Evolutionary conservation across 2,329 filamentous ascomycete genomes (phyloP).

Genomic region (Meredithiella fracta): DNA sequence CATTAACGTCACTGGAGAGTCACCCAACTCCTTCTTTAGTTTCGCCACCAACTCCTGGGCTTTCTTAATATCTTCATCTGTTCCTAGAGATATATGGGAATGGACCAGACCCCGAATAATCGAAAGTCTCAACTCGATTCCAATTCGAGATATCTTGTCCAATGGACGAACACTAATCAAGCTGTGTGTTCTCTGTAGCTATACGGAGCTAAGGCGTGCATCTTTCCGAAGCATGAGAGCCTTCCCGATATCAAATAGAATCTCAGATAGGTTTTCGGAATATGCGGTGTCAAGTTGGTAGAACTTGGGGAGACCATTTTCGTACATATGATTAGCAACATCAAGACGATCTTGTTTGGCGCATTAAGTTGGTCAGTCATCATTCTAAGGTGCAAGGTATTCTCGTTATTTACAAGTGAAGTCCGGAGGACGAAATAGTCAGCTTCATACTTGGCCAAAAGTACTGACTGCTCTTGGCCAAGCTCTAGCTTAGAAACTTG

Average conservation of each 20-base stretch:
- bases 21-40: slow-evolving; percentile 46
- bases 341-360: slow-evolving; percentile 60
- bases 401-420: slow-evolving; percentile 36
- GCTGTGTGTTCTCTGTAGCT: slow-evolving; percentile 54
- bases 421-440: slow-evolving; percentile 53
- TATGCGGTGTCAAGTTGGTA: slow-evolving; percentile 29
- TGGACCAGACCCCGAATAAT: slow-evolving; percentile 49
- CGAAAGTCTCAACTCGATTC: slow-evolving; percentile 46
- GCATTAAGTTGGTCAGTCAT: slow-evolving; percentile 33
- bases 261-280: slow-evolving; percentile 47
- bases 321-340: slow-evolving; percentile 63
- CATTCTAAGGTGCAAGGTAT: not conserved
- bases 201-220: slow-evolving; percentile 27
- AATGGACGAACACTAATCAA: slow-evolving; percentile 39
- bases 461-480: not conserved
- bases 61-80: slow-evolving; percentile 28
- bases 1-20: slow-evolving; percentile 48
- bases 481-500: slow-evolving; percentile 1
- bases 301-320: slow-evolving; percentile 33
- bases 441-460: slow-evolving; percentile 20
- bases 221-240: slow-evolving; percentile 36
- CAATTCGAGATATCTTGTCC: slow-evolving; percentile 39
- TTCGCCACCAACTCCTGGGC: slow-evolving; percentile 40
- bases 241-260: slow-evolving; percentile 57
- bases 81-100: slow-evolving; percentile 32